phyloP scores from a whole-genome alignment of 352 stramenopile species.

The Paralagenidium karlingii region DNA sequence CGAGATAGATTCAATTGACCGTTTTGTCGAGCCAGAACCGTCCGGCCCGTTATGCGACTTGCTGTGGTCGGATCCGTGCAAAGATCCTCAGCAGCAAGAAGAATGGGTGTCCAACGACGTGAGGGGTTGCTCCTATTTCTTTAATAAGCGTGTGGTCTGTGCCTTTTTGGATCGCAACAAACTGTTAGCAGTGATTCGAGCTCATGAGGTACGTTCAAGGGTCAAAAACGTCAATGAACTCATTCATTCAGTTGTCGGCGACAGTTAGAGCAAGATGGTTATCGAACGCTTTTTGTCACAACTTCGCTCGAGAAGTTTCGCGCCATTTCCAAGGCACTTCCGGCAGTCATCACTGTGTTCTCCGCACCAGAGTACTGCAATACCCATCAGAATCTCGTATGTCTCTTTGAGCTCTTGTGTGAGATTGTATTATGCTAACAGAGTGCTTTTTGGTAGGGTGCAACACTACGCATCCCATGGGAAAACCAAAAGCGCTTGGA shows the following conservation, averaged over 20 bases:
- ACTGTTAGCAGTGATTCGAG: constrained; percentile 57
- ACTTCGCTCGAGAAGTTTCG: not conserved
- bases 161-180: constrained; percentile 55
- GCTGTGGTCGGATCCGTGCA: constrained; percentile 95
- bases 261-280: constrained; percentile 56
- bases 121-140: constrained; percentile 73
- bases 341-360: constrained; percentile 67
- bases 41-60: constrained; percentile 96
- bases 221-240: too few relatives aligned
- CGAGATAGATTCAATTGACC: constrained; percentile 56
- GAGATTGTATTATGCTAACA: not conserved
- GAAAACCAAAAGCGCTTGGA: too few relatives aligned
- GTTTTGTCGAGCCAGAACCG: constrained; percentile 66
- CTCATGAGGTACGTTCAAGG: constrained; percentile 45
- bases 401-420: not conserved
- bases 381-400: constrained; percentile 58
- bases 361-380: constrained; percentile 79
- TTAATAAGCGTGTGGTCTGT: constrained; percentile 47
- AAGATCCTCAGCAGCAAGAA: constrained; percentile 16
- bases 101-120: constrained; percentile 50
- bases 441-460: constrained; percentile 17
- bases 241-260: too few relatives aligned
- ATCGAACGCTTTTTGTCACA: not conserved
- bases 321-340: constrained; percentile 15
- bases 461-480: constrained; percentile 57